A percentile compares a stretch with the other conserved stretches of the same genome.
These are phyloP conservation scores for Clavulina sp. DNA, from an alignment of 768 basidiomycete genomes.

Conservation along the genomic window DNA sequence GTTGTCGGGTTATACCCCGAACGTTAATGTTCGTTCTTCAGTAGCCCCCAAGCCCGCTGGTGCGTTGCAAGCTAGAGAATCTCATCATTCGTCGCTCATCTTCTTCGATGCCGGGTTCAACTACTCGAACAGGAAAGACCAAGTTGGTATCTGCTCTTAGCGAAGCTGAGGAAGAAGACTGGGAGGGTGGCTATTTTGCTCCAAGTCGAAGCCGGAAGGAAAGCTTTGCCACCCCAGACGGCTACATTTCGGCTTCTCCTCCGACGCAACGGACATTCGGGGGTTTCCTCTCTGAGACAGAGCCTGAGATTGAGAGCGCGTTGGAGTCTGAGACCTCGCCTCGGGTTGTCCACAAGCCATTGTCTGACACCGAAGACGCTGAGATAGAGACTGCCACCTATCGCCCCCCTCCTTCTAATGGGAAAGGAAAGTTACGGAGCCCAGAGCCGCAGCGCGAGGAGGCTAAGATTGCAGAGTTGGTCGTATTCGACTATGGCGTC, in stretches of 20 bases:
- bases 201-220: constrained; percentile 13
- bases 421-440: too few relatives aligned
- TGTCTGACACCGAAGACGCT: neutral
- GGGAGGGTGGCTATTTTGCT: constrained; percentile 70
- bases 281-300: neutral
- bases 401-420: too few relatives aligned
- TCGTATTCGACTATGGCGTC: constrained; percentile 51
- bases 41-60: constrained; percentile 35
- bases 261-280: neutral
- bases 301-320: neutral
- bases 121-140: constrained; percentile 34
- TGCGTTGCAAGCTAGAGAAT: too few relatives aligned
- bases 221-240: constrained; percentile 26
- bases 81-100: too few relatives aligned
- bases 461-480: constrained; percentile 20
- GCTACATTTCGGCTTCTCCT: constrained; percentile 36
- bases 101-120: too few relatives aligned
- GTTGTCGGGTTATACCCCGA: constrained; percentile 77
- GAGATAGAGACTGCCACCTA: neutral
- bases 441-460: too few relatives aligned
- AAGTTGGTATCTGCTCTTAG: constrained; percentile 53
- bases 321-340: neutral
- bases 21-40: constrained; percentile 73
- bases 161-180: constrained; percentile 79
- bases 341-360: neutral